Evolutionary conservation across 169 alveolate genomes (phyloP), one percentile per base, ranked within the genome.

Genomic region (Miamiensis avidus): DNA sequence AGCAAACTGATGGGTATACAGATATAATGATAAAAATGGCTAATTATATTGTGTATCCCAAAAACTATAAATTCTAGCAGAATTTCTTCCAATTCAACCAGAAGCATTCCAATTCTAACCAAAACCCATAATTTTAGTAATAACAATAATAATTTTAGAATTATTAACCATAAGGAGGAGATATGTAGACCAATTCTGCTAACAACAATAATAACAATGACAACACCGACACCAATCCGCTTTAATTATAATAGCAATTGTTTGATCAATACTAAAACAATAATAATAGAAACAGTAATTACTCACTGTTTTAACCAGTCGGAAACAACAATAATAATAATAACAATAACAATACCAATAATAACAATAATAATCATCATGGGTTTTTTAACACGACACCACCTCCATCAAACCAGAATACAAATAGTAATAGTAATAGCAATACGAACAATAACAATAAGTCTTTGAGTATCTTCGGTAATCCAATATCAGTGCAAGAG

Each of bases 11-110:
- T 0, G 49, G 65, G 28, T 85, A 76, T 74, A 76, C 85, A 29
- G 89, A 85, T 78, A 82, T 85, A 0, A 78, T 85, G 85, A 76
- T 85, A 31, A 85, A 81, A 32, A 33, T 32, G 77, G 81, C 74
- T n/a, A 78, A 73, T 29, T 86, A 78, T 29, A 64, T 81, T 0
- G 75, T 86, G 0, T 86, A 86, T 75, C 82, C 82, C 1, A 86
- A 86, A 75, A 78, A 82, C 34, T 86, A 81, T 34, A 74, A 75
- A 29, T 64, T 74, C 0, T 34, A 78, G 20, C 33, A 75, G 25
- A 34, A 31, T 1, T 32, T 69, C 4, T 74, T 79, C 28, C 85
- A 82, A 28, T 34, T 65, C 1, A 34, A 28, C 30, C 65, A 78
- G 33, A 25, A 74, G 33, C 78, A 65, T 16, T 74, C 73, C 31